Base-by-base conservation (phyloP, 208 protist species). In the Crithidia sp. region DNA sequence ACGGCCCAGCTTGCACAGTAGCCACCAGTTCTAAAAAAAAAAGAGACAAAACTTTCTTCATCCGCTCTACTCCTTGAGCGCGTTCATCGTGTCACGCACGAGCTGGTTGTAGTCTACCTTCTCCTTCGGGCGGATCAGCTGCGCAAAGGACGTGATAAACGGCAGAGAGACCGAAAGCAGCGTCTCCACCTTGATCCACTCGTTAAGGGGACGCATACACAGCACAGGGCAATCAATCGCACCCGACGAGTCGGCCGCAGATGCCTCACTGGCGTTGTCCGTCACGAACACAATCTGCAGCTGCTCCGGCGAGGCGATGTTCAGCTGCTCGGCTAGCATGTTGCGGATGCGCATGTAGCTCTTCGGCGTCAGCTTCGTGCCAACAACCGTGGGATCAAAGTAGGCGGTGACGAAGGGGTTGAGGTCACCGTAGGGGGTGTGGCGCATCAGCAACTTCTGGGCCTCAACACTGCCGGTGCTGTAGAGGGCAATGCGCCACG, bases 361-460 rank as follows among this genome's bases (percentile, higher is more conserved):
- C 36, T 44, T 60, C 17, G 85, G 63, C 17, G 82, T 76, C n/a
- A 89, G 45, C 74, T 93, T 94, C 13, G 76, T 74, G 6, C 94
- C 94, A 7, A 89, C 87, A 8, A 62, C 85, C 3, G 61, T 84
- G 5, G 90, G 86, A 61, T 98, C 96, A 17, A 95, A 89, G 82
- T 96, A 90, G 10, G 80, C 89, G n/a, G 57, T 41, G 12, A 98
- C 75, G 59, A 85, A 85, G 7, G 85, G 81, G 6, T 84, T 76
- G 8, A 98, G 56, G 57, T 97, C 84, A 7, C 94, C 95, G 43
- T 86, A 45, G 7, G 28, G 40, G 9, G 88, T 88, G 77, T 95
- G 36, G 5, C 59, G 54, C 76, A 98, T 91, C 4, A 98, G 45
- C 17, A 94, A 60, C 67, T 91, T 78, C 79, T 98, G 94, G 7